Evolutionary conservation across 768 basidiomycete species (phyloP), one percentile per base, ranked within the genome.

Genomic region (Astraeus odoratus): DNA sequence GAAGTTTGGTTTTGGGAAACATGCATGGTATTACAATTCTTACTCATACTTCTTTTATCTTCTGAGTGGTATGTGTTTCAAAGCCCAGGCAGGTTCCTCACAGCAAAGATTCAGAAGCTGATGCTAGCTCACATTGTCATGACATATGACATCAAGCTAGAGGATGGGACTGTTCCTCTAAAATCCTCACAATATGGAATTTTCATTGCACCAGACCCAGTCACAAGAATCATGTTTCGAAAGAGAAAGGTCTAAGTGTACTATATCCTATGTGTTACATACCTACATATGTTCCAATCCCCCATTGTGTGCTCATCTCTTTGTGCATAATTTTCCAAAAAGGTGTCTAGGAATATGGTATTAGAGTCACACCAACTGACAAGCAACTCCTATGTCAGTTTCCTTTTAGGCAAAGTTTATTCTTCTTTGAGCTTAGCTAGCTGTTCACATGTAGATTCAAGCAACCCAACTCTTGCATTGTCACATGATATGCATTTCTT

Each of bases 141-240:
- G 43, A 63, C 65, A 18, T 74, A 69, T 45, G 71, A 74, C 49
- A 25, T 71, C 4, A 65, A 64, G 52, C 48, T 77, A 74, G 56
- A 77, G 74, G 65, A 68, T 72, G 55, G 62, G 61, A 51, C 68
- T 65, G 8, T 8, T 18, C n/a, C 39, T 3, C 9, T 18, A 16
- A 27, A 20, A 10, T 19, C 25, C 5, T 4, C 12, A 8, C 22
- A 39, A n/a, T 29, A 27, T 10, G 39, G 39, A 6, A 29, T 27
- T 12, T 27, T 27, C 18, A 18, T 41, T 16, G 13, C 3, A 10
- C 26, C 27, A 5, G 39, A 41, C 16, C 39, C 39, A n/a, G 22
- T 26, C 5, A 41, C 39, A 10, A 25, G 25, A 12, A 19, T 41
- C 39, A 12, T 41, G 25, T 26, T 41, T 20, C 22, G 22, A 23